Percentiles rank a stretch among this genome's conserved stretches.
These are phyloP conservation scores for Cyamopsis tetragonoloba DNA, from an alignment of 306 rosid species.

Conservation along the genomic window DNA sequence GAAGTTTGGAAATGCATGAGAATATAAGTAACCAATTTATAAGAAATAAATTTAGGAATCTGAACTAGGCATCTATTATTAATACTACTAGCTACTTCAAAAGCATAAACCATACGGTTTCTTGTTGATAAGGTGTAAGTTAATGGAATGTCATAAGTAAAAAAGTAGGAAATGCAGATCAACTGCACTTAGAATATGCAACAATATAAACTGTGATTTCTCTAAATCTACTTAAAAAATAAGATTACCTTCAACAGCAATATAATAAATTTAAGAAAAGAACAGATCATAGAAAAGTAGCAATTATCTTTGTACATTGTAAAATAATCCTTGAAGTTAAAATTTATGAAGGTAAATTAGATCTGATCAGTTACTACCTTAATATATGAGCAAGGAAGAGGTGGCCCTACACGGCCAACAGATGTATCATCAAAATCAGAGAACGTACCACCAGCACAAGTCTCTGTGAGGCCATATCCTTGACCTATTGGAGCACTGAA, in stretches of 20 bases:
- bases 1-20: not conserved
- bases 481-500: slow-evolving; percentile 89
- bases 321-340: not conserved
- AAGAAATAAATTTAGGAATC: not conserved
- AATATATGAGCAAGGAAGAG: slow-evolving; percentile 86
- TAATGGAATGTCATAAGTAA: not conserved
- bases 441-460: slow-evolving; percentile 92
- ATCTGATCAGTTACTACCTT: slow-evolving; percentile 48
- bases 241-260: not conserved
- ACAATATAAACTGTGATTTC: not conserved
- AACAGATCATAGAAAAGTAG: not conserved
- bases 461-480: slow-evolving; percentile 98
- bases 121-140: not conserved
- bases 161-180: not conserved
- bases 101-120: not conserved
- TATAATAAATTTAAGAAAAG: not conserved
- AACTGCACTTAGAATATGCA: not conserved
- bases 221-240: not conserved
- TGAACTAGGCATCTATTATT: not conserved
- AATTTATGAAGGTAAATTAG: slow-evolving; percentile 2
- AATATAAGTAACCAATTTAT: not conserved
- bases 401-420: slow-evolving; percentile 97
- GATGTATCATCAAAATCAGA: slow-evolving; percentile 85
- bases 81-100: not conserved
- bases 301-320: not conserved